phyloP scores from a whole-genome alignment of 2,329 filamentous ascomycete genomes.

The Ramichloridium luteum region DNA sequence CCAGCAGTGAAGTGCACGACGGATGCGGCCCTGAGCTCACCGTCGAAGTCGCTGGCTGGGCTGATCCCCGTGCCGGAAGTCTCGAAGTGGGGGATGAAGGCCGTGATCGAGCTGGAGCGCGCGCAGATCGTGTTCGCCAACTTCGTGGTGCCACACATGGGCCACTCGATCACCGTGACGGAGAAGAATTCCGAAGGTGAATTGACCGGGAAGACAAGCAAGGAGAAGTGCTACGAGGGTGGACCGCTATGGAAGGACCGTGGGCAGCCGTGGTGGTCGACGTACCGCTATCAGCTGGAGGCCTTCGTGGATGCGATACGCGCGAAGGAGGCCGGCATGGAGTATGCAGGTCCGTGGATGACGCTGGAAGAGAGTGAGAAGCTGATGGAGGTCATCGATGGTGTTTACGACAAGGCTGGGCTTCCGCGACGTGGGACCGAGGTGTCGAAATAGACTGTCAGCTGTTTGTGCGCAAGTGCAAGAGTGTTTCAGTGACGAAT shows the following conservation, averaged over 20 bases:
- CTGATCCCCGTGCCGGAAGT: conserved; percentile 5
- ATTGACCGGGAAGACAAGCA: conserved; percentile 5
- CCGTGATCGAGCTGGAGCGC: conserved; percentile 8
- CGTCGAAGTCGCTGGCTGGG: conserved; percentile 5
- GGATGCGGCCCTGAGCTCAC: conserved; percentile 2
- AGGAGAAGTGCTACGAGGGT: conserved; percentile 5
- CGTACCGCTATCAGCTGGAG: conserved; percentile 27
- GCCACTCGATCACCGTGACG: conserved; percentile 7
- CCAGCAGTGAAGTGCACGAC: conserved; percentile 4
- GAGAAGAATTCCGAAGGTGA: conserved; percentile 5
- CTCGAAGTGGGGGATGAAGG: too few species aligned
- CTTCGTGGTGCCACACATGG: conserved; percentile 5
- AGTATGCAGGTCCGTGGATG: conserved; percentile 16
- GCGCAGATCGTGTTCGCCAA: conserved; percentile 7
- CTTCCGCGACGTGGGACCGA: conserved; percentile 8
- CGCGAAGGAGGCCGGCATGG: conserved; percentile 15
- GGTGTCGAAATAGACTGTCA: too few species aligned
- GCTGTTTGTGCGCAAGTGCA: too few species aligned
- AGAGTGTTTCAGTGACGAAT: too few species aligned
- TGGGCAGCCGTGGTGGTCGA: conserved; percentile 23
- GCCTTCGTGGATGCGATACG: conserved; percentile 25
- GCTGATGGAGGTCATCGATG: conserved; percentile 27
- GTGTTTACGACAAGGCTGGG: conserved; percentile 24
- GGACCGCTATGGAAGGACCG: conserved; percentile 7
- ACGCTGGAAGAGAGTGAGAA: conserved; percentile 24